Evolutionary conservation across 2,329 filamentous ascomycete species (phyloP), one percentile per base, ranked within the genome.

Genomic region (Alternaria brassicicola): DNA sequence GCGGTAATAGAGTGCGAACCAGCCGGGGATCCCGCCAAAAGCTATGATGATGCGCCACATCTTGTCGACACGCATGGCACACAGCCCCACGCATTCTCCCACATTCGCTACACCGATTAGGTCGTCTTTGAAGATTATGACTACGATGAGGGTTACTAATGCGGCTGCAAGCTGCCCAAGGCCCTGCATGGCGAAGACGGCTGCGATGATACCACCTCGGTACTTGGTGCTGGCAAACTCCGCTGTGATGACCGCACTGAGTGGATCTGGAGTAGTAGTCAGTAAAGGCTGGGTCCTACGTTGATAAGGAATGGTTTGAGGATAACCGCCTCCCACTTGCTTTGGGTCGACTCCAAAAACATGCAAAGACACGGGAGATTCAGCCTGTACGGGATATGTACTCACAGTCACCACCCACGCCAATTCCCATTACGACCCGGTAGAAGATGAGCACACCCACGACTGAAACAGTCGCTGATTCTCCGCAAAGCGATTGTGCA

Each of bases 191-290:
- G 91, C 90, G 71, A 95, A 95, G 52, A 95, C 91, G 15, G 90
- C 84, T 31, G 87, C 90, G 88, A 96, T 93, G 89, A 95, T 95
- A 64, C 90, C 90, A 66, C 91, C 91, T 77, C 91, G 83, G 88
- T 90, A 93, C 78, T 89, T 92, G 52, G 91, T 94, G 4, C 89
- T 93, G 10, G 91, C 90, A 70, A 95, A 95, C 81, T 95, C 91
- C 5, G 91, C 92, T 6, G 91, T 94, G 69, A 95, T 95, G 64
- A 94, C 90, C 21, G 89, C 90, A 46, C 88, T 92, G 8, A 96
- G 82, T 6, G 92, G 91, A 72, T 94, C 64, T 66, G 36, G 25
- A 25, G 10, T 7, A 26, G 12, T 42, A 2, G 52, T 63, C n/a
- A 65, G 57, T 26, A 19, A 10, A 36, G 7, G 17, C 8, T 10